phyloP scores from a whole-genome alignment of 2,329 filamentous ascomycete genomes.

The Orbilia brochopaga region DNA sequence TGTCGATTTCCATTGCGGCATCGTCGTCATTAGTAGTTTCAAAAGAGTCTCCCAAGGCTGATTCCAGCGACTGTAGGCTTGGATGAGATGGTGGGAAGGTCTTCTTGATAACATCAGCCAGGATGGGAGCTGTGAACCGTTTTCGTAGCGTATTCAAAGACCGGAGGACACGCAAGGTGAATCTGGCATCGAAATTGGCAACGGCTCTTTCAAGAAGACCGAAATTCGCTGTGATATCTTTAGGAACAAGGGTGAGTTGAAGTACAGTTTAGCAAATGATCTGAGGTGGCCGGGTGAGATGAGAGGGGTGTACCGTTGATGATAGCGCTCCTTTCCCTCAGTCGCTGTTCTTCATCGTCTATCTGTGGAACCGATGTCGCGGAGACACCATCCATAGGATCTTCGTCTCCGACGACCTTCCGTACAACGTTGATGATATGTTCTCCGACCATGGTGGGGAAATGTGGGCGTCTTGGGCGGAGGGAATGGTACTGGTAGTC shows the following conservation, averaged over 20 bases:
- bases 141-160: constrained; percentile 97
- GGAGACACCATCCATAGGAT: constrained; percentile 41
- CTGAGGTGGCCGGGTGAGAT: background rate
- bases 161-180: constrained; percentile 88
- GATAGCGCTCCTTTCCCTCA: constrained; percentile 29
- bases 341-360: constrained; percentile 16
- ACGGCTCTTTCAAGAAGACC: constrained; percentile 89
- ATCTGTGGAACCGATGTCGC: constrained; percentile 1
- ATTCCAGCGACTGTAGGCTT: constrained; percentile 72
- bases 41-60: constrained; percentile 65
- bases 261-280: background rate
- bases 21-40: constrained; percentile 62
- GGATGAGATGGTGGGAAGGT: constrained; percentile 74
- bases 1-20: constrained; percentile 76
- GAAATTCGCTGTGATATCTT: constrained; percentile 96
- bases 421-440: constrained; percentile 48
- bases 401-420: constrained; percentile 45
- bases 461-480: background rate
- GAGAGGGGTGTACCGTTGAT: constrained; percentile 15
- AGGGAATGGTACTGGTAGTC: background rate
- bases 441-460: constrained; percentile 41
- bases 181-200: constrained; percentile 89
- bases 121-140: constrained; percentile 79
- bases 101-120: constrained; percentile 79
- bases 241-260: constrained; percentile 4